Base-by-base conservation (phyloP, 2,329 filamentous ascomycete genomes). In the Pezicula carpinea region DNA sequence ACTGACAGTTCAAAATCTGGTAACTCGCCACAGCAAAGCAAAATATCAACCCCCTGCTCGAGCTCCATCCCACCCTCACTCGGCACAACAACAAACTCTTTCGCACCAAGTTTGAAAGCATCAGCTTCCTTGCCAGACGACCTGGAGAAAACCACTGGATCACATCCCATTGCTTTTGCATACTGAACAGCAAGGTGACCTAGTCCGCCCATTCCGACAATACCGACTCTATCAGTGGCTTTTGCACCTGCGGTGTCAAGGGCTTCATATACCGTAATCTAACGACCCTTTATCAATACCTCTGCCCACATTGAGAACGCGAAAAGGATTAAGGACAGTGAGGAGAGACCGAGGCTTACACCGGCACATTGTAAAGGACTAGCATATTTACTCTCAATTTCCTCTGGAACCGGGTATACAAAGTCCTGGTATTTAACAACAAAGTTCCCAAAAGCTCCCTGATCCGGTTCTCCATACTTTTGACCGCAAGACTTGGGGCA, bases 171-270 rank as follows among this genome's bases (percentile, higher is more conserved):
- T 0, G 85, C 85, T 54, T 75, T 80, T 1, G 85, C 81, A 63
- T 79, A 89, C 49, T 87, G 70, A 17, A 90, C 63, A 0, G 77
- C 87, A 53, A 89, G 78, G 61, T 91, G 85, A 0, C 85, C 85
- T 1, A 89, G 66, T 0, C 86, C 86, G 6, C 86, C 86, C 10
- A 90, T 72, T 3, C 86, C 87, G 48, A 89, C 79, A 19, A 80
- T 60, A 22, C 75, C 77, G 0, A 80, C 72, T 34, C 52, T 46
- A 39, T 58, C 55, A 4, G 48, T 47, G 15, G 50, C 53, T 36
- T 61, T 58, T 5, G 44, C 46, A 19, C 67, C 71, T 3, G 44
- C 48, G 6, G 52, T 47, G 35, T 57, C 52, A 18, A 65, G 49
- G 10, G 58, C 58, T 47, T 59, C 58, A 44, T 59, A 64, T 0